phyloP scores from a whole-genome alignment of 1,284 basidiomycete species.

The Boletus semigastroideus region DNA sequence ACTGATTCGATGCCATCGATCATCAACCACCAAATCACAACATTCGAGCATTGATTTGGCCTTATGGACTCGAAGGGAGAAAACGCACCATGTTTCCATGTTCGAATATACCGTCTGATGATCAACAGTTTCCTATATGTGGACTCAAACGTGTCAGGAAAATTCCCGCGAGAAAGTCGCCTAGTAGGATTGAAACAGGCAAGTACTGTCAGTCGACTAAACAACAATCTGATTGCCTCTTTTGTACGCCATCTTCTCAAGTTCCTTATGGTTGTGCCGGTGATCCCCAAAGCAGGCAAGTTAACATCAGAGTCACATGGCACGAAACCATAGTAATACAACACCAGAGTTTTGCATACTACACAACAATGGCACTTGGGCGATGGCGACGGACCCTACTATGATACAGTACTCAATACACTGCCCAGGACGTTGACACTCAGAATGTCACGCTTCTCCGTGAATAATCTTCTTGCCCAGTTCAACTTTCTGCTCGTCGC shows the following conservation, averaged over 20 bases:
- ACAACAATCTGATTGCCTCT: too few species aligned
- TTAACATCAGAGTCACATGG: background rate
- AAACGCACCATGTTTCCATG: background rate
- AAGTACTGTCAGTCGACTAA: background rate
- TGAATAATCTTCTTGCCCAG: slow-evolving; percentile 38
- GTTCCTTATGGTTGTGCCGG: background rate
- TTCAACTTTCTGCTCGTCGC: slow-evolving; percentile 41
- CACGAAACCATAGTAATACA: slow-evolving; percentile 3
- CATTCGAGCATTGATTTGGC: too few species aligned
- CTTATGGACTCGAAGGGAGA: background rate
- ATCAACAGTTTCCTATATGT: background rate
- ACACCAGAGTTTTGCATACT: slow-evolving; percentile 1
- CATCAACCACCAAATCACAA: too few species aligned
- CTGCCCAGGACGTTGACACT: background rate
- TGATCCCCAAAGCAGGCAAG: background rate
- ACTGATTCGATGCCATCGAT: too few species aligned
- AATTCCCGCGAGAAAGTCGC: background rate
- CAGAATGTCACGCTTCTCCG: slow-evolving; percentile 20
- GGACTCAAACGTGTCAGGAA: background rate
- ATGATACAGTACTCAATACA: slow-evolving; percentile 2
- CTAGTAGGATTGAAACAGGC: background rate
- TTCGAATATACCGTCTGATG: background rate
- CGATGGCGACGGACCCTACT: background rate
- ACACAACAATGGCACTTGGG: slow-evolving; percentile 4
- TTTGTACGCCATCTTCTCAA: background rate